Base-by-base conservation (phyloP, 2,329 filamentous ascomycete genomes). In the Nakataea oryzae region DNA sequence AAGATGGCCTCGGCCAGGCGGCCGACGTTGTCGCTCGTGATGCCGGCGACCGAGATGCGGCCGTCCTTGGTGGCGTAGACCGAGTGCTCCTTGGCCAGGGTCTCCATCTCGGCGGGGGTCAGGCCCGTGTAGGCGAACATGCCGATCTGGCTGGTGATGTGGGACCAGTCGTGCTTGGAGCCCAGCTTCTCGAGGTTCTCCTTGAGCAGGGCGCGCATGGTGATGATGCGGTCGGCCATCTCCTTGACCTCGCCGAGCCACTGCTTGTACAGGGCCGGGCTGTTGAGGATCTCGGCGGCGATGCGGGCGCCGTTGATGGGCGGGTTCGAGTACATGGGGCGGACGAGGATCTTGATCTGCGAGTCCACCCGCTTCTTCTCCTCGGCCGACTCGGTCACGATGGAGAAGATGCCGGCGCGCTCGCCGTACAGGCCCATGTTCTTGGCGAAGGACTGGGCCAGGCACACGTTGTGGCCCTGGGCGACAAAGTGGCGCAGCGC, bases 371-470 rank as follows among this genome's bases (percentile, higher is more conserved):
- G 91, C 82, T 93, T 93, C 85, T 92, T 93, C 85, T 97, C 93
- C 69, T 93, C 93, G 66, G 87, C 83, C 55, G 90, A 88, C 69
- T 87, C 88, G 59, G 88, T 90, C 70, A 97, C 89, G 68, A 97
- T 84, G 70, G 92, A 96, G 85, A 99, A 97, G 67, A 93, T 93
- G 73, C 95, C 95, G 64, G 96, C 91, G 79, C 95, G 93, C 84
- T 99, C 95, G 74, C 95, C 95, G 75, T 99, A 97, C 66, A 99
- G 90, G 79, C 95, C 95, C 93, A 99, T 97, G 86, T 99, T 99
- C 89, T 97, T 97, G 75, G 93, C 93, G 76, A 97, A 97, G 61
- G 90, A 95, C 81, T 97, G 93, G 71, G 90, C 88, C 66, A 97
- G 86, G 73, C 86, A 87, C 73, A 95, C 86, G 73, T 91, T 86